Base-by-base conservation (phyloP, 352 stramenopile species). In the Aphanomyces stellatus region DNA sequence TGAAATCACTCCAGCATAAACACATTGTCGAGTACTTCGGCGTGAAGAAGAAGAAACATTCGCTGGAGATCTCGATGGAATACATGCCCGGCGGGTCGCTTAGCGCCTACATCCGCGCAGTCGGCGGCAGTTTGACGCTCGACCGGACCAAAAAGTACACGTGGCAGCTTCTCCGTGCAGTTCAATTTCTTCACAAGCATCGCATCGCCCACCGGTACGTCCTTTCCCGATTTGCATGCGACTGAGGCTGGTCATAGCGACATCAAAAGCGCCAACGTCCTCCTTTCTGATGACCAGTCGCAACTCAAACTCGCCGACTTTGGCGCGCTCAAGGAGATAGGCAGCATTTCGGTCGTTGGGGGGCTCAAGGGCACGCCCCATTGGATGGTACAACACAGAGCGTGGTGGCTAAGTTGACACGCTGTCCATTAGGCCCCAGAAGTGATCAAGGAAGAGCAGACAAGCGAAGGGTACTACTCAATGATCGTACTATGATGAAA, bases 331-430 rank as follows among this genome's bases (percentile, higher is more conserved):
- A 95, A 93, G 71, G 73, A 88, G 46, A 73, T 88, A 17, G 81
- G 81, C 22, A 82, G 73, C 19, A 73, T 76, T 3, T 91, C 80
- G 31, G 72, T 95, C 15, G 76, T 92, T 2, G 80, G 76, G 4
- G 87, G 88, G 0, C 67, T 97, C 30, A 95, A 96, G 65, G 89
- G 91, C 1, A 97, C 91, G 2, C 87, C 88, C 0, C 88, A 93
- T 34, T 97, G 89, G 89, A 97, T 97, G 88, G 56, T 53, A 27
- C 13, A 10, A 6, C 11, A 11, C n/a, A 33, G 7, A 19, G 5
- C 17, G 19, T 22, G 8, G 34, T 48, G 15, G 17, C 31, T 8
- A 62, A 2, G 31, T 13, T 7, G n/a, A 30, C 11, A n/a, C 27
- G 27, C 15, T 37, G 25, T 37, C 8, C n/a, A 34, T 30, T 41